Evolutionary conservation across 768 basidiomycete species (phyloP).

Genomic region (Psilocybe sp.): DNA sequence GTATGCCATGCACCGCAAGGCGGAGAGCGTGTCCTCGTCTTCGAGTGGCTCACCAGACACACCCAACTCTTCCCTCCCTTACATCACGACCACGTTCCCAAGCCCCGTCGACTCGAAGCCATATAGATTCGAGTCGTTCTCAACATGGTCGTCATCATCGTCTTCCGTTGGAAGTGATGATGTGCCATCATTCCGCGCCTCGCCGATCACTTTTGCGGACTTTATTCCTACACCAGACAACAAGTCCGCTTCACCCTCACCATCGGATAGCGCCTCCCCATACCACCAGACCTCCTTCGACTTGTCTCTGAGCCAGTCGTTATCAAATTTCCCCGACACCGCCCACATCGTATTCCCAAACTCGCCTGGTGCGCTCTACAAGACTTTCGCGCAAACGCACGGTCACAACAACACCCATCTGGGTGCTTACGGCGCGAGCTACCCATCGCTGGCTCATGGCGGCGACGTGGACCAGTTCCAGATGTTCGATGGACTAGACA

Average conservation of each 20-base stretch:
- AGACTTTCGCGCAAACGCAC: slow-evolving; percentile 11
- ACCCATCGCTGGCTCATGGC: slow-evolving; percentile 10
- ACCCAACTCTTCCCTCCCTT: slow-evolving; percentile 21
- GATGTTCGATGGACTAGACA: slow-evolving; percentile 27
- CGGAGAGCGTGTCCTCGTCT: slow-evolving; percentile 38
- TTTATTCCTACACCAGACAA: slow-evolving; percentile 8
- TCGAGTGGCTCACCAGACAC: slow-evolving; percentile 38
- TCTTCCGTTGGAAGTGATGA: slow-evolving; percentile 29
- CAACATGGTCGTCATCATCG: slow-evolving; percentile 28
- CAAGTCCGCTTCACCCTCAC: slow-evolving; percentile 22
- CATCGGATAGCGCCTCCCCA: slow-evolving; percentile 26
- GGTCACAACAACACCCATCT: slow-evolving; percentile 3
- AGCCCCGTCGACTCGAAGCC: slow-evolving; percentile 17
- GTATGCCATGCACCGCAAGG: slow-evolving; percentile 26
- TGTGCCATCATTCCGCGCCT: slow-evolving; percentile 25
- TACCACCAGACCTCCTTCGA: slow-evolving; percentile 21
- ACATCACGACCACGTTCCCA: slow-evolving; percentile 20
- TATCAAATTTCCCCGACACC: slow-evolving; percentile 28
- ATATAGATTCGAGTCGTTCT: slow-evolving; percentile 21
- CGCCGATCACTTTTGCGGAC: slow-evolving; percentile 22
- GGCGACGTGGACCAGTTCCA: slow-evolving; percentile 30
- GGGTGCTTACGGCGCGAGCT: too few relatives aligned
- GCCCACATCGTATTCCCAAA: slow-evolving; percentile 23
- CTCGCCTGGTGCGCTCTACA: slow-evolving; percentile 14
- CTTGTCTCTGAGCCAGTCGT: slow-evolving; percentile 27